Evolutionary conservation across 2,329 filamentous ascomycete genomes (phyloP), one percentile per base, ranked within the genome.

Genomic region (Nothomitra cinnamomea): DNA sequence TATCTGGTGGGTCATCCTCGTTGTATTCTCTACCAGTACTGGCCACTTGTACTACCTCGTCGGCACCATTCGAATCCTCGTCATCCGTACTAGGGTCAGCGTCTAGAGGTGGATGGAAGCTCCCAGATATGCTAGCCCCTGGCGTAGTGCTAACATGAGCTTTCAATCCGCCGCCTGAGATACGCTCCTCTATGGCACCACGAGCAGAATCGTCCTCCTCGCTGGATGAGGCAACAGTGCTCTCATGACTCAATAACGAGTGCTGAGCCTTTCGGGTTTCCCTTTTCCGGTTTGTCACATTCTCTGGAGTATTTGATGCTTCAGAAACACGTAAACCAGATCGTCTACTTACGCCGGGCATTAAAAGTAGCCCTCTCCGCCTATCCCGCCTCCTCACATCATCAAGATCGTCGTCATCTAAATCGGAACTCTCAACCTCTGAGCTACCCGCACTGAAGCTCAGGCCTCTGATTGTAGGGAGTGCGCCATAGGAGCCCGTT

Each of bases 401-500:
- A 12, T 54, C 51, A 5, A 12, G 2, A 38, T 42, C 28, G 28
- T 51, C n/a, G 2, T 22, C 49, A 13, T 40, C 49, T 12, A 15
- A 25, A 3, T 51, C 49, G n/a, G 49, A 43, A 53, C 66, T 64
- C 24, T 62, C 60, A 2, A 57, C 53, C 25, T 66, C 64, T 21
- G 67, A 66, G 48, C 64, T 61, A 51, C 61, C 61, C 3, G 61
- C 58, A 56, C 61, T 64, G 51, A 64, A 63, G 55, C 65, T 67
- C 56, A 67, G 53, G 24, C 63, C 32, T 28, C 57, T 66, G 64
- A 3, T 64, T 69, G 38, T 60, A 3, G 75, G 76, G 21, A 77
- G 70, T 3, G 76, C 76, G 53, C 78, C 78, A 63, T 82, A 82
- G 15, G 77, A 79, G 21, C 76, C 75, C 36, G 76, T 79, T 54